phyloP scores from a whole-genome alignment of 352 stramenopile species.

The Phytopythium helicoides region DNA sequence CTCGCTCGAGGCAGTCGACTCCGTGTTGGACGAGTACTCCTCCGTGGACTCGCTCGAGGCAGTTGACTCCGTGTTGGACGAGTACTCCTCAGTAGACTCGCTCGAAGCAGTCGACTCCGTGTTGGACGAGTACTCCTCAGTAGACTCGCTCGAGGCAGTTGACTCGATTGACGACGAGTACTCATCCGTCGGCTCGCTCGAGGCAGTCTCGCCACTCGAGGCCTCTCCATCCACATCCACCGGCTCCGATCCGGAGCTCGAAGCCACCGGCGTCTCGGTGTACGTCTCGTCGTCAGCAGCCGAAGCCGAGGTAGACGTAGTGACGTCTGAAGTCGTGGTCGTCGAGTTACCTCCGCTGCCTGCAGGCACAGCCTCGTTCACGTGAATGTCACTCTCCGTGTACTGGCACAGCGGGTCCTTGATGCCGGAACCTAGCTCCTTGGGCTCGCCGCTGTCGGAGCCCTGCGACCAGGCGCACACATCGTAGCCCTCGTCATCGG shows the following conservation, averaged over 20 bases:
- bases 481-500: slow-evolving; percentile 10
- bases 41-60: neutral
- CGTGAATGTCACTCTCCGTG: slow-evolving; percentile 15
- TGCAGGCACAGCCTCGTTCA: slow-evolving; percentile 10
- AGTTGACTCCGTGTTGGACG: neutral
- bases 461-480: slow-evolving; percentile 35
- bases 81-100: neutral
- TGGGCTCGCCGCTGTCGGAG: slow-evolving; percentile 13
- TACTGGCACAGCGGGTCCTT: slow-evolving; percentile 17
- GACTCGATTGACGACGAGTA: neutral
- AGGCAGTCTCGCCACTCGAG: neutral
- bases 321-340: too few relatives aligned
- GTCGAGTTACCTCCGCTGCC: neutral
- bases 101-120: slow-evolving; percentile 1
- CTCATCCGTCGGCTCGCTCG: neutral
- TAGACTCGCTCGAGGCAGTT: neutral
- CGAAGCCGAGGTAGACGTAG: too few relatives aligned
- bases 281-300: too few relatives aligned
- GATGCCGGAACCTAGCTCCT: slow-evolving; percentile 22
- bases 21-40: neutral
- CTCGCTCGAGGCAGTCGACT: slow-evolving; percentile 1
- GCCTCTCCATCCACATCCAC: too few relatives aligned
- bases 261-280: too few relatives aligned
- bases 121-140: neutral
- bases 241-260: too few relatives aligned